These are phyloP conservation scores for Monosporozyma aerobia DNA, from an alignment of 805 yeast species.

Conservation along the genomic window DNA sequence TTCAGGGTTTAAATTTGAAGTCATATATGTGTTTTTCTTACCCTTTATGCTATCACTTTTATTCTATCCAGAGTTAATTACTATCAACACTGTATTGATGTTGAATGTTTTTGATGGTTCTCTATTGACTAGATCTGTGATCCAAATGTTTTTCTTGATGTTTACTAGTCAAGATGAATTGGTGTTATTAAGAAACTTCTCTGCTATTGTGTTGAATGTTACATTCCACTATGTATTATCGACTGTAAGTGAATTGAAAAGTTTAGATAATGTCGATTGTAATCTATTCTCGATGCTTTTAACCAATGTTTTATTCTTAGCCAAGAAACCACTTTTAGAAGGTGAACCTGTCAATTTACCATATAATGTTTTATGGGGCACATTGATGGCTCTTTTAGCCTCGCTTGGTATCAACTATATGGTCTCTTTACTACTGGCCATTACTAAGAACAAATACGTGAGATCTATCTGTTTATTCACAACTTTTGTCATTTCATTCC, in stretches of 20 bases:
- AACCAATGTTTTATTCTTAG: conserved; percentile 29
- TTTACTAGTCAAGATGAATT: conserved; percentile 13
- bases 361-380: conserved; percentile 27
- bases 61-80: conserved; percentile 18
- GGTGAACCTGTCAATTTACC: conserved; percentile 11
- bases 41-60: conserved; percentile 27
- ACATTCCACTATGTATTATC: conserved; percentile 20
- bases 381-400: conserved; percentile 24
- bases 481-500: conserved; percentile 16
- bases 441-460: neutral
- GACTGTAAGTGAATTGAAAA: conserved; percentile 28
- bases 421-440: conserved; percentile 6
- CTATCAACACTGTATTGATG: conserved; percentile 26
- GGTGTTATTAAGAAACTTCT: neutral
- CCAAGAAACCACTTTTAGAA: conserved; percentile 8
- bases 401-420: conserved; percentile 20
- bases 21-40: conserved; percentile 28
- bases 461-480: conserved; percentile 23
- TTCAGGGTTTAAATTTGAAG: conserved; percentile 22
- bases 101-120: conserved; percentile 25
- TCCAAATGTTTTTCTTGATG: conserved; percentile 19
- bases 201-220: conserved; percentile 22
- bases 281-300: conserved; percentile 31
- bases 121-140: conserved; percentile 12
- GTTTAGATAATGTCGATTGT: conserved; percentile 33